A percentile compares a stretch with the other conserved stretches of the same genome.
phyloP scores from a whole-genome alignment of 768 basidiomycete genomes.

The Chalciporus chontae region DNA sequence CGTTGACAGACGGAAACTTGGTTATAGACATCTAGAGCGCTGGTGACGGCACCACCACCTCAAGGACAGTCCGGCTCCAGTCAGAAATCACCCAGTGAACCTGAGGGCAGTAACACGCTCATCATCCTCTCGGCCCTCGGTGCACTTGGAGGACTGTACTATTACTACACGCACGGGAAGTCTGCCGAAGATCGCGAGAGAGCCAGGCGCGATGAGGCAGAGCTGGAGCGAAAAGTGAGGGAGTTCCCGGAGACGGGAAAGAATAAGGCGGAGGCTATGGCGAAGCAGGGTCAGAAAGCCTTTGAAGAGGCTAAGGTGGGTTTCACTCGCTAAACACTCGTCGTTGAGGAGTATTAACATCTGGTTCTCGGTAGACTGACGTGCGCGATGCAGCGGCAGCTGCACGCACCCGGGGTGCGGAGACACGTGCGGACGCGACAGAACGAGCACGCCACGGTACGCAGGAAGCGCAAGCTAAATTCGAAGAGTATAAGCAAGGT shows the following conservation, averaged over 20 bases:
- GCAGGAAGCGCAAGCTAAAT: conserved; percentile 22
- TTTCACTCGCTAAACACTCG: neutral
- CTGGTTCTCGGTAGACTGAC: conserved; percentile 10
- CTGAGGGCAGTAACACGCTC: conserved; percentile 23
- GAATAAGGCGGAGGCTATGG: conserved; percentile 24
- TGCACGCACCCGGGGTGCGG: conserved; percentile 17
- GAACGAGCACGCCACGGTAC: conserved; percentile 24
- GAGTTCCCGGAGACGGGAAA: conserved; percentile 30
- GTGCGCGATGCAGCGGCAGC: conserved; percentile 15
- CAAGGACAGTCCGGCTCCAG: conserved; percentile 4
- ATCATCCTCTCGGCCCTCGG: conserved; percentile 31
- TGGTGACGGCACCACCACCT: conserved; percentile 14
- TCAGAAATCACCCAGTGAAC: neutral
- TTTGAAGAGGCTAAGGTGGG: conserved; percentile 36
- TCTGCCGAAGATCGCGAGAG: conserved; percentile 18
- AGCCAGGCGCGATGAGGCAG: conserved; percentile 33
- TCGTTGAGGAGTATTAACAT: neutral
- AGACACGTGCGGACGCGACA: conserved; percentile 23
- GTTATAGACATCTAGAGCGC: conserved; percentile 7
- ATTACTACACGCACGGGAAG: conserved; percentile 32
- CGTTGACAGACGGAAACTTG: neutral
- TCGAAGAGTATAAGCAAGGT: conserved; percentile 22
- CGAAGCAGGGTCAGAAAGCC: conserved; percentile 30
- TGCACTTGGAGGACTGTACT: conserved; percentile 35
- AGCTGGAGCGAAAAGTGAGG: conserved; percentile 27